A percentile compares a stretch with the other conserved stretches of the same genome.
Evolutionary conservation across 192 early-diverging fungal genomes (phyloP).

Genomic region (Coemansia javaensis): DNA sequence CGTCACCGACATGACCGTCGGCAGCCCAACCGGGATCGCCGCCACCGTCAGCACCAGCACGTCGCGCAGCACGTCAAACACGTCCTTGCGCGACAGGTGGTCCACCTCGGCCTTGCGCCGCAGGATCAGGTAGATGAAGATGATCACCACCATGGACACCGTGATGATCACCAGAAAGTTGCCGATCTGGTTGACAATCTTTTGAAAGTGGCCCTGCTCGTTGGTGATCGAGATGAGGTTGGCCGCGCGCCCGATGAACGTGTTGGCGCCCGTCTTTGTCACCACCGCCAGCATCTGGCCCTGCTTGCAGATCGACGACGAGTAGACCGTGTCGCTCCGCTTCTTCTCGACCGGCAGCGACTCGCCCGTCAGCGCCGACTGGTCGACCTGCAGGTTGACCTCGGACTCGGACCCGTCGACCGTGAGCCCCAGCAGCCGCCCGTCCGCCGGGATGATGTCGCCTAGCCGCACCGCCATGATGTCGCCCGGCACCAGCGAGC

Average conservation of each 20-base stretch:
- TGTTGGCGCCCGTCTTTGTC: conserved; percentile 85
- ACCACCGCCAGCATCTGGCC: conserved; percentile 91
- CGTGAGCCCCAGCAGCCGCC: conserved; percentile 70
- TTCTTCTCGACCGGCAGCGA: conserved; percentile 84
- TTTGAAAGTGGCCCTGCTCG: conserved; percentile 96
- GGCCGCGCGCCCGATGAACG: conserved; percentile 94
- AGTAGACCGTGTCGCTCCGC: conserved; percentile 79
- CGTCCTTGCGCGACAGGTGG: conserved; percentile 49
- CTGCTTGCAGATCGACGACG: conserved; percentile 91
- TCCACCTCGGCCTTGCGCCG: conserved; percentile 49
- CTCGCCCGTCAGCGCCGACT: conserved; percentile 92
- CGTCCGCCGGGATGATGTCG: conserved; percentile 93
- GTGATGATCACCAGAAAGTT: conserved; percentile 89
- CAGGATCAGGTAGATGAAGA: conserved; percentile 69
- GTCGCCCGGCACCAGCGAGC: conserved; percentile 84
- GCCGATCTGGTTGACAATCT: conserved; percentile 87
- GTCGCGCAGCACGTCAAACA: conserved; percentile 60
- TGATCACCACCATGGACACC: conserved; percentile 68
- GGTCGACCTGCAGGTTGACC: conserved; percentile 79
- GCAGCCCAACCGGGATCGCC: conserved; percentile 89
- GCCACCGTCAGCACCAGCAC: conserved; percentile 89
- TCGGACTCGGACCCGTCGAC: conserved; percentile 76
- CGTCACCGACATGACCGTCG: conserved; percentile 88
- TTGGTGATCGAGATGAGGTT: conserved; percentile 87
- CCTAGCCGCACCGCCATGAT: conserved; percentile 87